Evolutionary conservation across 805 yeast species (phyloP), one percentile per base, ranked within the genome.

Genomic region (Zygoascus ofunaensis): DNA sequence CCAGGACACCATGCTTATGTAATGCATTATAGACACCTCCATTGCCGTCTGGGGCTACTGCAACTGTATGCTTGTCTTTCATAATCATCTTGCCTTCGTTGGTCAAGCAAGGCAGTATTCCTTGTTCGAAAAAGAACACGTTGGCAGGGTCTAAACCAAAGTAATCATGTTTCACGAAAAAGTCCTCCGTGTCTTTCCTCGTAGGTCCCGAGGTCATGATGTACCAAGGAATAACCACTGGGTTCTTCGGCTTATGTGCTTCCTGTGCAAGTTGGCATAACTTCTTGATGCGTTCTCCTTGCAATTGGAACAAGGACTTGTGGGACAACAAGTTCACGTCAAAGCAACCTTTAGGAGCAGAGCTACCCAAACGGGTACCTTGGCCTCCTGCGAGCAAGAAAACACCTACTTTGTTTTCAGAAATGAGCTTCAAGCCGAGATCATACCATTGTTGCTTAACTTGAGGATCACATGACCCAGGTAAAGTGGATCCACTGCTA

Each of bases 331-430:
- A 73, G 0, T 82, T 82, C 49, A 92, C 80, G 60, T 90, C 77
- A 60, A 77, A 92, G 64, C 97, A 90, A 1, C 99, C 99, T 64
- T 92, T 92, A 32, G 99, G 99, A 21, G 69, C 77, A 3, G 79
- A 68, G 1, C 95, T 87, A 1, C 98, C 98, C 44, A 92, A 70
- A 50, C 99, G 73, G 5, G 97, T 84, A 26, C 99, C 99, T 64
- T 92, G 98, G 41, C 99, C 99, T 45, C 99, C 99, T 10, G 99
- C 97, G 84, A 92, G 82, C 42, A 92, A 70, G 36, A 92, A 71
- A 4, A 92, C 90, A 28, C 87, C 98, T 20, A 90, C 97, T 56
- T 82, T 76, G 51, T 81, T 81, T 12, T 69, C 62, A 15, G 75
- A 62, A 43, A 92, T 80, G 24, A 90, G 83, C 21, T 76, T 67